Base-by-base conservation (phyloP, 2,329 filamentous ascomycete genomes). In the Cephalotrichum gorgonifer region DNA sequence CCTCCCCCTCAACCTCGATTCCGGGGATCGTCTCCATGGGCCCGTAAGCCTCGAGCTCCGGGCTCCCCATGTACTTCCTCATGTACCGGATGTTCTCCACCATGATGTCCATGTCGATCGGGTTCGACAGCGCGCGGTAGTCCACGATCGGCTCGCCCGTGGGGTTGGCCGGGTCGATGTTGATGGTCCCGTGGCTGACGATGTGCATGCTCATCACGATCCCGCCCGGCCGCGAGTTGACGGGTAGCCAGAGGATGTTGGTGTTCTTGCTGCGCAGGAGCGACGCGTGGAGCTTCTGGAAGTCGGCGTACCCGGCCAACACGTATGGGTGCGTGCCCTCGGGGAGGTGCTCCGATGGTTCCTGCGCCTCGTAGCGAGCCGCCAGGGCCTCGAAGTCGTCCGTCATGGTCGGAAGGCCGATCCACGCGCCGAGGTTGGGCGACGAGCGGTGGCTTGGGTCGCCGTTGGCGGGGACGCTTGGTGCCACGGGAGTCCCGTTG, bases 121-220 rank as follows among this genome's bases (percentile, higher is more conserved):
- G 60, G 38, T 61, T 62, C 28, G 56, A 55, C 9, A 55, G 53
- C 2, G 55, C 51, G 46, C 58, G 58, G 48, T 58, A 61, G 48
- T 60, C 53, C 14, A 63, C 56, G 8, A 55, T 35, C 1, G 61
- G 63, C 23, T 61, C 57, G 3, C 52, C 55, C 12, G 56, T 56
- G 4, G 60, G 63, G 46, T 60, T 55, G n/a, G 54, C 49, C 8
- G 60, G 47, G 48, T 65, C 57, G 39, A 67, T 58, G 50, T 58
- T 50, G 45, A 67, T 56, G 25, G 61, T 64, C 7, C 64, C 63
- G 33, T 54, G 56, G 11, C 50, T 53, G n/a, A 55, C 47, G 2
- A 53, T 47, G 49, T 59, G 55, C 26, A 55, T 50, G 46, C 33
- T 47, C 35, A 53, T 51, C 5, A 54, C 46, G 38, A 42, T 48